A percentile compares a stretch with the other conserved stretches of the same genome.
Evolutionary conservation across 2,329 filamentous ascomycete species (phyloP).

Genomic region (Diplodia scrobiculata): DNA sequence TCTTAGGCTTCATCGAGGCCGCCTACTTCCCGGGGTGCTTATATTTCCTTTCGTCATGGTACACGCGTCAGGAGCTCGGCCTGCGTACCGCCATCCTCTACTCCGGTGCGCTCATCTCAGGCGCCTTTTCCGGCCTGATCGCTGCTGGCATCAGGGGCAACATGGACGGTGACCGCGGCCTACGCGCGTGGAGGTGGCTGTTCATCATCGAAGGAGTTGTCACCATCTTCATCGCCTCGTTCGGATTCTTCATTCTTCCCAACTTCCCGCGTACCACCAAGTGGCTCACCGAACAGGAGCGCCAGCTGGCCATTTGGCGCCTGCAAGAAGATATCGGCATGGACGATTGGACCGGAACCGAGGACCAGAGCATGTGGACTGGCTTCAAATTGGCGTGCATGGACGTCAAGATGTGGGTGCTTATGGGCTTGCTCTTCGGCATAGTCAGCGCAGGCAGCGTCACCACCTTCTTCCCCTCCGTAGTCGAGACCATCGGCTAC

Average conservation of each 20-base stretch:
- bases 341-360: conserved; percentile 45
- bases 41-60: conserved; percentile 68
- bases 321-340: conserved; percentile 46
- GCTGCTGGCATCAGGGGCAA: conserved; percentile 65
- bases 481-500: conserved; percentile 52
- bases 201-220: conserved; percentile 33
- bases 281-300: conserved; percentile 46
- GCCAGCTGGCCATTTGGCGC: conserved; percentile 44
- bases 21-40: conserved; percentile 61
- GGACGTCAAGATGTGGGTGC: conserved; percentile 47
- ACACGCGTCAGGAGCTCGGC: conserved; percentile 68
- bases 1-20: conserved; percentile 57
- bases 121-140: conserved; percentile 68
- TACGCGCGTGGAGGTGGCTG: conserved; percentile 58
- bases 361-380: conserved; percentile 44
- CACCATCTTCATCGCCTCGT: conserved; percentile 58
- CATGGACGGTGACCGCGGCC: conserved; percentile 60
- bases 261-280: conserved; percentile 62
- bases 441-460: conserved; percentile 46
- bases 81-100: conserved; percentile 68
- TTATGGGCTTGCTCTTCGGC: conserved; percentile 46
- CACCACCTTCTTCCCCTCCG: conserved; percentile 51
- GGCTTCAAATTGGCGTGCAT: conserved; percentile 46
- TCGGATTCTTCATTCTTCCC: conserved; percentile 63
- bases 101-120: conserved; percentile 68